Evolutionary conservation across 2,329 filamentous ascomycete genomes (phyloP).

Genomic region (Colletotrichum lini): DNA sequence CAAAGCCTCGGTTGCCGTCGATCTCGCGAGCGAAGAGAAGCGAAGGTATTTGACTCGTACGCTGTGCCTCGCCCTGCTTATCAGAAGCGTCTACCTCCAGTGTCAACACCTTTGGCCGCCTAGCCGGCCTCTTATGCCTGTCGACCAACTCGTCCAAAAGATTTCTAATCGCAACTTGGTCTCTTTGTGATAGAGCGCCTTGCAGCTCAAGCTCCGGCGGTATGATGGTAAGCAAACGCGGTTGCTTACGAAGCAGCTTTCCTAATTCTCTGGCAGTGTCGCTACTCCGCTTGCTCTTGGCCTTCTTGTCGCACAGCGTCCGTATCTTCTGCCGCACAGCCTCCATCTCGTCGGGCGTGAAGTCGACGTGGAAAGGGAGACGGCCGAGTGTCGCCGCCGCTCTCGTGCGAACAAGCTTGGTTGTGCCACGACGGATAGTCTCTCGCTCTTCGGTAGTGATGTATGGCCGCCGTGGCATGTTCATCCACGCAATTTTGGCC

Average conservation of each 20-base stretch:
- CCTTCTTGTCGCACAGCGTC: constrained; percentile 17
- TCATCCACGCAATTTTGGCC: constrained; percentile 36
- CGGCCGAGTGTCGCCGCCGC: constrained; percentile 26
- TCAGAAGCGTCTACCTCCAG: constrained; percentile 51
- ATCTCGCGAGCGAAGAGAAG: constrained; percentile 66
- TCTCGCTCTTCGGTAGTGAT: constrained; percentile 40
- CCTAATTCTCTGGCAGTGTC: constrained; percentile 42
- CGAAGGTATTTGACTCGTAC: constrained; percentile 53
- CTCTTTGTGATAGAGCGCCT: constrained; percentile 46
- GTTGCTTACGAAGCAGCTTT: constrained; percentile 41
- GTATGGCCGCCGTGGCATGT: constrained; percentile 46
- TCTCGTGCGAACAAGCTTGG: constrained; percentile 34
- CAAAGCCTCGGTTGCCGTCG: constrained; percentile 60
- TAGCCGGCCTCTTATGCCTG: constrained; percentile 46
- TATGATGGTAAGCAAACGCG: constrained; percentile 24
- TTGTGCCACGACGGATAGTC: constrained; percentile 41
- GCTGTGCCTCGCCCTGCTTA: constrained; percentile 46
- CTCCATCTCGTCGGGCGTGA: constrained; percentile 56
- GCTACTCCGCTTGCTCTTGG: constrained; percentile 5
- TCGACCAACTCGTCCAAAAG: constrained; percentile 59
- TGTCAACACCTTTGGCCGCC: constrained; percentile 47
- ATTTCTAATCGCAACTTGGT: constrained; percentile 51
- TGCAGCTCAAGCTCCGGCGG: constrained; percentile 38
- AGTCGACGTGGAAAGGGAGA: constrained; percentile 62
- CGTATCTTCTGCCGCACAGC: constrained; percentile 41